Conservation (phyloP, 1,284 basidiomycete species). For the Tilletiopsis washingtonensis region DNA sequence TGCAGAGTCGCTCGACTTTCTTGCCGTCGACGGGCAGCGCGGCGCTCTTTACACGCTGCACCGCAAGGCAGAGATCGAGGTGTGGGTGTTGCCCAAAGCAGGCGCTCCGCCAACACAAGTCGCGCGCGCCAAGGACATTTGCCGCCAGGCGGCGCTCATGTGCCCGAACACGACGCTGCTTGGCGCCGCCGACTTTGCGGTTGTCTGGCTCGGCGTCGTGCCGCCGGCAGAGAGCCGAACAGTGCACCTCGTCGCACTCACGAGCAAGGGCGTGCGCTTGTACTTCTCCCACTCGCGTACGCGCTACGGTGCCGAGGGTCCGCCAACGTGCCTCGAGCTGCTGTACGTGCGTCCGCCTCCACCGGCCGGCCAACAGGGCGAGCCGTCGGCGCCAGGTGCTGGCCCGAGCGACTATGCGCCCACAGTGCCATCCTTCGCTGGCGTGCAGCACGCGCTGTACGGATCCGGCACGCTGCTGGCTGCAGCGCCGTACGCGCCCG, state of each 20-base stretch:
- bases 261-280: conserved; percentile 40
- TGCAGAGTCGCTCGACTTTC: conserved; percentile 48
- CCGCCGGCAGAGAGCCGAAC: conserved; percentile 16
- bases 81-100: conserved; percentile 29
- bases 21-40: conserved; percentile 35
- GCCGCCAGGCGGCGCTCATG: conserved; percentile 35
- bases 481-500: conserved; percentile 5
- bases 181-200: conserved; percentile 17
- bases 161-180: conserved; percentile 22
- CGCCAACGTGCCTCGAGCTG: conserved; percentile 8
- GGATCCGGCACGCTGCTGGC: conserved; percentile 12
- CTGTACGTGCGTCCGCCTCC: conserved; percentile 13
- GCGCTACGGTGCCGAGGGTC: not conserved
- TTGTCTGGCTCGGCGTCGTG: conserved; percentile 36
- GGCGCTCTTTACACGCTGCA: conserved; percentile 39
- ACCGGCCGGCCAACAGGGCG: conserved; percentile 3
- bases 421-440: conserved; percentile 2
- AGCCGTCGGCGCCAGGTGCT: not conserved
- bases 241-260: conserved; percentile 37
- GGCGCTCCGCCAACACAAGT: conserved; percentile 32
- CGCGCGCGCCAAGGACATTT: conserved; percentile 35
- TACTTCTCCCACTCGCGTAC: conserved; percentile 18
- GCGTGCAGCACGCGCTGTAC: conserved; percentile 5
- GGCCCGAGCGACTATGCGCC: conserved; percentile 4
- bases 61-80: conserved; percentile 37